phyloP scores from a whole-genome alignment of 208 protist genomes.

The Leptomonas pyrrhocoris region DNA sequence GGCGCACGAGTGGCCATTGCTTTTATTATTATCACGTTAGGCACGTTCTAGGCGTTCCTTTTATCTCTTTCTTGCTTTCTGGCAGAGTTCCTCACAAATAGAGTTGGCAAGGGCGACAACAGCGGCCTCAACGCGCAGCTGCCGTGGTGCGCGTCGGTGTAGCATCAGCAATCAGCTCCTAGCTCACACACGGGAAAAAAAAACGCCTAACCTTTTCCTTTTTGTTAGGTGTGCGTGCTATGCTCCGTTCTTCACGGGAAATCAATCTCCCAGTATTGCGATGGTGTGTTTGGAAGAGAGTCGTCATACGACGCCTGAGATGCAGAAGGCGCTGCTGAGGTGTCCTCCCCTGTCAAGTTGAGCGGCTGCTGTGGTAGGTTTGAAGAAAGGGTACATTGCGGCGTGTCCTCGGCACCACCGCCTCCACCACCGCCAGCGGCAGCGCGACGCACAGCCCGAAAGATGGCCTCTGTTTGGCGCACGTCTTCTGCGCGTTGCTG shows the following conservation, averaged over 20 bases:
- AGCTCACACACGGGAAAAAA: background rate
- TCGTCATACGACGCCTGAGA: background rate
- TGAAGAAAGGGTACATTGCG: too few relatives aligned
- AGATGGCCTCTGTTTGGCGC: conserved; percentile 8
- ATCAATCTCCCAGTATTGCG: conserved; percentile 74
- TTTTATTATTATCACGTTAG: background rate
- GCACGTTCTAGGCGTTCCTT: conserved; percentile 3
- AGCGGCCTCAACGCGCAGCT: background rate
- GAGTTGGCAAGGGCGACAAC: background rate
- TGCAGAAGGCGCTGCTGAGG: background rate
- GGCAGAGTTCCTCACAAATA: too few relatives aligned
- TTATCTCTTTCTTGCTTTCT: conserved; percentile 16
- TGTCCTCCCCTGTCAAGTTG: background rate
- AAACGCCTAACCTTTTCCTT: background rate
- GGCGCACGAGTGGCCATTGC: too few relatives aligned
- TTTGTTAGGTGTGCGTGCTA: background rate
- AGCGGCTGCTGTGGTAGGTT: background rate
- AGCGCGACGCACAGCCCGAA: conserved; percentile 24
- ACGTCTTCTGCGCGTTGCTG: conserved; percentile 17
- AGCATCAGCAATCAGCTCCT: background rate
- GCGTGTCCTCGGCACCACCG: too few relatives aligned
- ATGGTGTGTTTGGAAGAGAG: conserved; percentile 42
- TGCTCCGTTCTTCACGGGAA: conserved; percentile 33
- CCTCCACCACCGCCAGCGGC: conserved; percentile 1
- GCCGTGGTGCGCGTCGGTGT: too few relatives aligned